Evolutionary conservation across 129 eudicot species (phyloP).

Genomic region (Smallanthus sonchifolius): DNA sequence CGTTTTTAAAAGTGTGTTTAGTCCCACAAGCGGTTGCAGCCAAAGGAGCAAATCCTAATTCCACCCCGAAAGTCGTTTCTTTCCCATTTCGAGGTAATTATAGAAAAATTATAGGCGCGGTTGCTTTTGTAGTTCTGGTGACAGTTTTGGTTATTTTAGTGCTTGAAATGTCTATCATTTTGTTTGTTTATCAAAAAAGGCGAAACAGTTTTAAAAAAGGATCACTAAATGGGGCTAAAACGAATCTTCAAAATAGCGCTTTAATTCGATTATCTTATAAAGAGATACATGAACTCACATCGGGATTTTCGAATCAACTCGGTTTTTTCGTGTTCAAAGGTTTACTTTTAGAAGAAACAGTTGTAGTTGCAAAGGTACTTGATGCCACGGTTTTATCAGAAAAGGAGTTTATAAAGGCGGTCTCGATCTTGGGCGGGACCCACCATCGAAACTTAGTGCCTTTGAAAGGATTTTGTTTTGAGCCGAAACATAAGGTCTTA

Average conservation of each 20-base stretch:
- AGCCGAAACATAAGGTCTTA: slow-evolving; percentile 44
- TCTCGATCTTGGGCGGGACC: slow-evolving; percentile 56
- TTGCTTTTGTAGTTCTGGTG: slow-evolving; percentile 42
- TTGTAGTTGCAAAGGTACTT: slow-evolving; percentile 49
- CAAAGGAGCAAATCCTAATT: slow-evolving; percentile 37
- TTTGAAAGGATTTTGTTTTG: slow-evolving; percentile 64
- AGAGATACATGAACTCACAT: slow-evolving; percentile 65
- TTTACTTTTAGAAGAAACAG: slow-evolving; percentile 40
- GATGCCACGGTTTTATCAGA: slow-evolving; percentile 44
- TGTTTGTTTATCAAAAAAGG: slow-evolving; percentile 45
- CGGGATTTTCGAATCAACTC: slow-evolving; percentile 42
- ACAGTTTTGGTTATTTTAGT: slow-evolving; percentile 40
- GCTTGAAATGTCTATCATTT: slow-evolving; percentile 35
- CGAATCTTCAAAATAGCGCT: slow-evolving; percentile 40
- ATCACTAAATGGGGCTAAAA: slow-evolving; percentile 47
- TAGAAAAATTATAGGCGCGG: slow-evolving; percentile 36
- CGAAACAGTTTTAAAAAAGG: slow-evolving; percentile 23
- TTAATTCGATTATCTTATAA: slow-evolving; percentile 54
- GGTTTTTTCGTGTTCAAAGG: slow-evolving; percentile 63
- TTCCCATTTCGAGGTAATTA: slow-evolving; percentile 24
- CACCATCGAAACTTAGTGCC: slow-evolving; percentile 68
- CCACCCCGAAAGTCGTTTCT: slow-evolving; percentile 20
- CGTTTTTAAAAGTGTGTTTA: slow-evolving; percentile 62
- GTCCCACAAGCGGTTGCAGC: slow-evolving; percentile 83
- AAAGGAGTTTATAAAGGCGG: slow-evolving; percentile 55